Percentiles rank a stretch among this genome's conserved stretches.
These are phyloP conservation scores for Mycothermus thermophilus DNA, from an alignment of 495 filamentous ascomycete species.

Conservation along the genomic window DNA sequence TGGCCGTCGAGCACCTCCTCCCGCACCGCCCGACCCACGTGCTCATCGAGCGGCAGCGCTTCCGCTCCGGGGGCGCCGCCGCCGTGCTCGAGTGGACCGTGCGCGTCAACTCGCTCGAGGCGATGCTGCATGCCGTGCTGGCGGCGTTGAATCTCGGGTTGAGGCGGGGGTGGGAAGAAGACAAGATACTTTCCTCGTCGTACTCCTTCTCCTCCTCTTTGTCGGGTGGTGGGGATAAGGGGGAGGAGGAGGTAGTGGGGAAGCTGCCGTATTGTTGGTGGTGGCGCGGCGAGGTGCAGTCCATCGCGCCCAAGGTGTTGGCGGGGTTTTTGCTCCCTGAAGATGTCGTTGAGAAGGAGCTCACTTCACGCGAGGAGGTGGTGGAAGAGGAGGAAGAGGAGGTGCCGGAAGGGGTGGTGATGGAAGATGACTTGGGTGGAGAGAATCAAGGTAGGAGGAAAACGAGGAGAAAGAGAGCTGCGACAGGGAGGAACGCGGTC, in stretches of 20 bases:
- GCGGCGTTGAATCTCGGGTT: conserved; percentile 32
- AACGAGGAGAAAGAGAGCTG: conserved; percentile 1
- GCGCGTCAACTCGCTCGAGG: conserved; percentile 78
- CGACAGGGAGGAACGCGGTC: not conserved
- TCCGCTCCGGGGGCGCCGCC: conserved; percentile 49
- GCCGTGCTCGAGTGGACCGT: conserved; percentile 81
- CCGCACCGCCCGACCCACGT: conserved; percentile 49
- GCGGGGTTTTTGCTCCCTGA: conserved; percentile 24
- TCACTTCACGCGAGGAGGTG: too few species aligned
- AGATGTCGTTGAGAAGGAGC: too few species aligned
- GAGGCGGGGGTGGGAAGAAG: not conserved
- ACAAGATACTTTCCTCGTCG: too few species aligned
- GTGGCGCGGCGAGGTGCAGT: conserved; percentile 23
- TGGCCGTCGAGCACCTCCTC: conserved; percentile 43
- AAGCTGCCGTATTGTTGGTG: conserved; percentile 19
- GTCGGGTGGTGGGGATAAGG: not conserved
- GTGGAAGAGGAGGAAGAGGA: too few species aligned
- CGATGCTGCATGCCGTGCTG: conserved; percentile 73
- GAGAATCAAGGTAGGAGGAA: conserved; percentile 8
- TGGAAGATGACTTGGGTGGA: not conserved
- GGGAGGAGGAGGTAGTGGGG: not conserved
- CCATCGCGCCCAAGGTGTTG: conserved; percentile 29
- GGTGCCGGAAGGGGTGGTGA: not conserved
- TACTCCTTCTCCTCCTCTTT: too few species aligned
- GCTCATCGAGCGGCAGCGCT: conserved; percentile 83